Evolutionary conservation across 75 land plant species (phyloP), one percentile per base, ranked within the genome.

Genomic region (Chamaecyparis obtusa): DNA sequence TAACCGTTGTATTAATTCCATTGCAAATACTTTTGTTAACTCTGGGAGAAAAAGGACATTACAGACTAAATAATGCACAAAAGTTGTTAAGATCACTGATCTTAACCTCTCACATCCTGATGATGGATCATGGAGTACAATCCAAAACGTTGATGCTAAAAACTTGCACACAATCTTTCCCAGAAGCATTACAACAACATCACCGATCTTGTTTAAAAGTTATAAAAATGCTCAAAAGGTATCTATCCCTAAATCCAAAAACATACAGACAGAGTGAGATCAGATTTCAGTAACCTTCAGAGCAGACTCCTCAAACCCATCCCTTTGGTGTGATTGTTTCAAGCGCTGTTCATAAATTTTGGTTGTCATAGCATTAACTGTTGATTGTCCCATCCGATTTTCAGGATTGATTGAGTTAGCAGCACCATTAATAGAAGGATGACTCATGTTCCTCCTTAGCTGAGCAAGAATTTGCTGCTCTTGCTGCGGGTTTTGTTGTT

Each of bases 321-420:
- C 88, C 75, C 27, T 89, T 87, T 56, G 89, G 67, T 89, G 88
- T n/a, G 91, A 90, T 27, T 90, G 89, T 85, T 92, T 94, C 85
- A 92, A 88, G 19, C 91, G 93, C 27, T 95, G 93, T 72, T 96
- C 96, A 90, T 95, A 94, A 79, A 94, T 88, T 85, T 93, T 94
- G 17, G 93, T 92, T 36, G 96, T 94, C 92, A 96, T 84, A n/a
- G 91, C 94, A 91, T 94, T 94, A 16, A 95, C 94, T 55, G 93
- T 90, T 39, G 97, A 87, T 33, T 90, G 95, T 56, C 92, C 93
- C n/a, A 94, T 49, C 88, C 93, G 88, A 41, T 94, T 93, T 78
- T 96, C 98, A 67, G 95, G 92, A 83, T 87, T 90, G 67, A 92
- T 77, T 51, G 91, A 85, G 89, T 89, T 96, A 46, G 92, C 84